Percentiles rank a stretch among this genome's conserved stretches.
These are phyloP conservation scores for Cercospora sesami DNA, from an alignment of 2,329 filamentous ascomycete species.

Conservation along the genomic window DNA sequence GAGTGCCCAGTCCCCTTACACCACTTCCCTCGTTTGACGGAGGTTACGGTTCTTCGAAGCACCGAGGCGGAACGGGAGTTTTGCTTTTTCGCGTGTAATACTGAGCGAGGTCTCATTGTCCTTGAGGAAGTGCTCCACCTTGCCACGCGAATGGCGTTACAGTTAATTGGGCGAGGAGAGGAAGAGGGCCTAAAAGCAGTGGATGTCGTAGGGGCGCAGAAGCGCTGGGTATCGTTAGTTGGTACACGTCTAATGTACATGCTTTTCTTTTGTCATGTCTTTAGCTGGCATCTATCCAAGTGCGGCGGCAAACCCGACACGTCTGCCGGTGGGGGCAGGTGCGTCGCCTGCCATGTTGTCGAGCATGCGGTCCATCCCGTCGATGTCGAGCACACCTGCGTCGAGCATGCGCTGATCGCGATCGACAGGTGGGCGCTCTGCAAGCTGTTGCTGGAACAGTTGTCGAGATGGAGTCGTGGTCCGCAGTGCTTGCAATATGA, in stretches of 20 bases:
- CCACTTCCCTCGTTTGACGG: constrained; percentile 8
- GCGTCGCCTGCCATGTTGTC: constrained; percentile 35
- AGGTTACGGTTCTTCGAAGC: constrained; percentile 15
- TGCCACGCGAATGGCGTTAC: constrained; percentile 43
- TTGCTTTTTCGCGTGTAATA: constrained; percentile 55
- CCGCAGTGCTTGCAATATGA: constrained; percentile 43
- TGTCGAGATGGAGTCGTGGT: constrained; percentile 37
- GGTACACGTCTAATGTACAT: constrained; percentile 11
- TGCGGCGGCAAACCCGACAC: constrained; percentile 39
- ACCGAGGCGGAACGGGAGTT: background rate
- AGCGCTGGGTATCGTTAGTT: constrained; percentile 16
- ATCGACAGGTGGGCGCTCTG: constrained; percentile 23
- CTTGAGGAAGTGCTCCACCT: constrained; percentile 56
- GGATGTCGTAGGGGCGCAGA: background rate
- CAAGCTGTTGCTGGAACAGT: constrained; percentile 37
- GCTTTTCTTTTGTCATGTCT: background rate
- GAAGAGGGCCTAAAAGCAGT: background rate
- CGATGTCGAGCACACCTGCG: constrained; percentile 49
- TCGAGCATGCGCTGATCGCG: constrained; percentile 48
- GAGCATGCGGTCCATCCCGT: constrained; percentile 51
- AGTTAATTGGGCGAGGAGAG: background rate
- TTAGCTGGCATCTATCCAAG: background rate
- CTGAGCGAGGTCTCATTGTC: constrained; percentile 55
- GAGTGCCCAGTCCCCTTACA: constrained; percentile 8
- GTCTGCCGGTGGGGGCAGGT: constrained; percentile 35